Percentiles rank a stretch among this genome's conserved stretches.
These are phyloP conservation scores for Aspergillus pseudoglaucus DNA, from an alignment of 2,329 filamentous ascomycete species.

Conservation along the genomic window DNA sequence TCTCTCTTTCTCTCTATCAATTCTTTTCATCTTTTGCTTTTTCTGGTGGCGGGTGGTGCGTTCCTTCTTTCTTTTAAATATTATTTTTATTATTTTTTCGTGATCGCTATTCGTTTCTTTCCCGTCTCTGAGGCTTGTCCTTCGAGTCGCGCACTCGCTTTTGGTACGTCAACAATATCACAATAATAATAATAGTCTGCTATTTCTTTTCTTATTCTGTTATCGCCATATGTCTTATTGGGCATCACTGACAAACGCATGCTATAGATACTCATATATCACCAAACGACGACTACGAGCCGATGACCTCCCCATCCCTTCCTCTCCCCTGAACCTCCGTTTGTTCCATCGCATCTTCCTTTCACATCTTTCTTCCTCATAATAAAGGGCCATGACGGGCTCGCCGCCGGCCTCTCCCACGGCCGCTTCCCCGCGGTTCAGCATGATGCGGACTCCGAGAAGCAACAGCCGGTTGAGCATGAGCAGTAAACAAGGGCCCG, in stretches of 20 bases:
- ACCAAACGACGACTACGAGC: no score
- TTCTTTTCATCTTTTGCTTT: slow-evolving; percentile 2
- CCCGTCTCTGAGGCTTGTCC: not conserved
- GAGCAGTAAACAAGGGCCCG: slow-evolving; percentile 63
- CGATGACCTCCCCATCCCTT: not conserved
- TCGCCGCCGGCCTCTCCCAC: slow-evolving; percentile 64
- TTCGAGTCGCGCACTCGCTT: no score
- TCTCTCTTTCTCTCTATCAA: slow-evolving; percentile 2
- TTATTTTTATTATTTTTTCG: not conserved
- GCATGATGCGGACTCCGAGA: slow-evolving; percentile 69
- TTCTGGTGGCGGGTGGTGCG: not conserved
- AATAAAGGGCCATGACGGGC: slow-evolving; percentile 50
- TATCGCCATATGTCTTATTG: no score
- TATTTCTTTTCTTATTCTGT: no score
- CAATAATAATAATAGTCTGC: no score
- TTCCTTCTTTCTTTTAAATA: not conserved
- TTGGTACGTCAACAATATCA: no score
- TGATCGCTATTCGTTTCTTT: slow-evolving; percentile 1
- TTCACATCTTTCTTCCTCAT: slow-evolving; percentile 1
- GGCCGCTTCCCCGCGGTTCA: slow-evolving; percentile 61
- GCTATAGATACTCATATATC: no score
- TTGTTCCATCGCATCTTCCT: not conserved
- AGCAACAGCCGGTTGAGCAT: slow-evolving; percentile 83
- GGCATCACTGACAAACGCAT: no score
- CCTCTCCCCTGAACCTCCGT: not conserved